Percentiles rank a stretch among this genome's conserved stretches.
Evolutionary conservation across 345 rosid species (phyloP).

Genomic region (Clausena lansium): DNA sequence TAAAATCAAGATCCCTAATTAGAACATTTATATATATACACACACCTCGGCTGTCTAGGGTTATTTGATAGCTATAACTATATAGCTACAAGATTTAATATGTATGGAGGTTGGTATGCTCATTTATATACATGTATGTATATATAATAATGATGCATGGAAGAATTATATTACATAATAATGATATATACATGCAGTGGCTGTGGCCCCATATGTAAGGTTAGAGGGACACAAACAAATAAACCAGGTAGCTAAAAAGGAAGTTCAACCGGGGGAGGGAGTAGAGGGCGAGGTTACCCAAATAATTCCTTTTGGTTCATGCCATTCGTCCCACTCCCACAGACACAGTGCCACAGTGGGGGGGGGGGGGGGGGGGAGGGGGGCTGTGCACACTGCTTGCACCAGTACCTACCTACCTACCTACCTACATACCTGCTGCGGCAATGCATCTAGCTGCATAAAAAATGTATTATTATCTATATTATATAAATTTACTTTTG

Average conservation of each 20-base stretch:
- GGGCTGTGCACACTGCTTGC: slow-evolving; percentile 7
- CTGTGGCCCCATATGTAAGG: slow-evolving; percentile 40
- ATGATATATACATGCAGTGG: too few species aligned
- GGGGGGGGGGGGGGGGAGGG: slow-evolving; percentile 23
- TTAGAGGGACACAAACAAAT: slow-evolving; percentile 37
- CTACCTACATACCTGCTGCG: too few species aligned
- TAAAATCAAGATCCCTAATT: too few species aligned
- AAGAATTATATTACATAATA: too few species aligned
- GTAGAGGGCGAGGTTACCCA: slow-evolving; percentile 25
- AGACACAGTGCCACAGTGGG: background rate
- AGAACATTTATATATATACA: slow-evolving; percentile 26
- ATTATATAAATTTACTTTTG: too few species aligned
- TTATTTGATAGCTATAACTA: background rate
- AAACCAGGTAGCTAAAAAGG: slow-evolving; percentile 33
- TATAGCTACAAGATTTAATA: background rate
- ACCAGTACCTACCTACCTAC: too few species aligned
- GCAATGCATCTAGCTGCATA: too few species aligned
- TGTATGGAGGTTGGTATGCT: background rate
- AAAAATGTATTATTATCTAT: too few species aligned
- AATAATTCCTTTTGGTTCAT: slow-evolving; percentile 28
- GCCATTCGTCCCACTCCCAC: too few species aligned
- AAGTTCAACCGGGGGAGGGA: slow-evolving; percentile 9
- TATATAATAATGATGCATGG: too few species aligned
- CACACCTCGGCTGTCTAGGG: slow-evolving; percentile 37
- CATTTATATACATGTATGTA: too few species aligned